Evolutionary conservation across 106 monocot genomes (phyloP).

Genomic region (Hemerocallis citrina): DNA sequence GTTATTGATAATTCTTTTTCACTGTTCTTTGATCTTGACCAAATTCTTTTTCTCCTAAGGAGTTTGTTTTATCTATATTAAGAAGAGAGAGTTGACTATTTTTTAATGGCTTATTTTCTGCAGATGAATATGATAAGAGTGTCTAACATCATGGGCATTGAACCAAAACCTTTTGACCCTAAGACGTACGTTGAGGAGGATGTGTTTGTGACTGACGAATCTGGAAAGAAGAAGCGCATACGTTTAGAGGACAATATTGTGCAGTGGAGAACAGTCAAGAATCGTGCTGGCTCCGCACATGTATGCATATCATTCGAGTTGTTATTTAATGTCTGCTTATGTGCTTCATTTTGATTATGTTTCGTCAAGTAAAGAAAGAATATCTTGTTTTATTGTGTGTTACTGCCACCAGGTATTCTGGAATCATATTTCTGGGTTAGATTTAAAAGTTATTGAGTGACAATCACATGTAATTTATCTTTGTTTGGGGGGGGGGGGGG

Average conservation of each 20-base stretch:
- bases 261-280: conserved; percentile 78
- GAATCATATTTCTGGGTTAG: too few species aligned
- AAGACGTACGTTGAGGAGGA: conserved; percentile 94
- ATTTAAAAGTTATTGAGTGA: too few species aligned
- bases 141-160: conserved; percentile 99
- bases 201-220: conserved; percentile 93
- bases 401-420: too few species aligned
- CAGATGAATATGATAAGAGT: conserved; percentile 96
- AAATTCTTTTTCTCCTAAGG: background rate
- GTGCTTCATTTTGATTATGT: too few species aligned
- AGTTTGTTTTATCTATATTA: background rate
- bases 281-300: conserved; percentile 69
- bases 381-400: too few species aligned
- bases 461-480: too few species aligned
- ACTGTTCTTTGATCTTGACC: background rate
- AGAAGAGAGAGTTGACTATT: background rate
- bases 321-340: too few species aligned
- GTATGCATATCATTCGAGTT: conserved; percentile 38
- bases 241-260: conserved; percentile 97
- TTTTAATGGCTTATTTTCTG: conserved; percentile 12
- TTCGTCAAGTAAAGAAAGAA: too few species aligned
- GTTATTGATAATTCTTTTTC: background rate
- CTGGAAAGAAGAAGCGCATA: conserved; percentile 82
- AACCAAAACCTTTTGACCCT: conserved; percentile 89
- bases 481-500: too few species aligned